These are phyloP conservation scores for Onygenales sp. DNA, from an alignment of 2,329 filamentous ascomycete species.

Conservation along the genomic window DNA sequence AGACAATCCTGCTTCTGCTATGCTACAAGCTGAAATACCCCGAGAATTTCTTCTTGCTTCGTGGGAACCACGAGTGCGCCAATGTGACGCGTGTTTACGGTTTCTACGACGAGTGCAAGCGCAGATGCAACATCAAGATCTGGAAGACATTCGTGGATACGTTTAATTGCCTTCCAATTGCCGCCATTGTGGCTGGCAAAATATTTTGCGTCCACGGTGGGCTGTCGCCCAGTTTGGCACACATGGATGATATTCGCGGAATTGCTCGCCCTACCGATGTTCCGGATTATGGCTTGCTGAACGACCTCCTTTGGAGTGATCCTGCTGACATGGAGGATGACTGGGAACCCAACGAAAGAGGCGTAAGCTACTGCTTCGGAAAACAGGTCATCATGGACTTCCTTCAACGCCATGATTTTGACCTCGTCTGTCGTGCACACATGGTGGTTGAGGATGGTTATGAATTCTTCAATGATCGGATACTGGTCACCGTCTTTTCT, in stretches of 20 bases:
- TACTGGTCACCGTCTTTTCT: conserved; percentile 93
- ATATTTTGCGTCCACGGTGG: conserved; percentile 97
- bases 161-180: conserved; percentile 92
- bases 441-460: conserved; percentile 99
- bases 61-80: conserved; percentile 94
- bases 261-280: conserved; percentile 95
- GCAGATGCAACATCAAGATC: conserved; percentile 89
- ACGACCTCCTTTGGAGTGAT: conserved; percentile 94
- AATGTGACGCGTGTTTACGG: conserved; percentile 94
- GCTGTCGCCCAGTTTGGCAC: conserved; percentile 78
- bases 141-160: conserved; percentile 98
- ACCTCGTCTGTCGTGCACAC: conserved; percentile 91
- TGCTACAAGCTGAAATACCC: conserved; percentile 98
- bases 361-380: conserved; percentile 96
- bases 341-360: conserved; percentile 95
- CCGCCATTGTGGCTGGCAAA: conserved; percentile 92
- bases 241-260: conserved; percentile 97
- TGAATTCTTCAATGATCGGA: conserved; percentile 94
- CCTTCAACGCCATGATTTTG: conserved; percentile 87
- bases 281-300: conserved; percentile 88
- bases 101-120: conserved; percentile 97
- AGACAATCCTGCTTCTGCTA: conserved; percentile 83
- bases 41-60: conserved; percentile 91
- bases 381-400: conserved; percentile 98
- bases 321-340: conserved; percentile 96